These are phyloP conservation scores for Metschnikowia koreensis DNA, from an alignment of 805 yeast genomes.

Conservation along the genomic window DNA sequence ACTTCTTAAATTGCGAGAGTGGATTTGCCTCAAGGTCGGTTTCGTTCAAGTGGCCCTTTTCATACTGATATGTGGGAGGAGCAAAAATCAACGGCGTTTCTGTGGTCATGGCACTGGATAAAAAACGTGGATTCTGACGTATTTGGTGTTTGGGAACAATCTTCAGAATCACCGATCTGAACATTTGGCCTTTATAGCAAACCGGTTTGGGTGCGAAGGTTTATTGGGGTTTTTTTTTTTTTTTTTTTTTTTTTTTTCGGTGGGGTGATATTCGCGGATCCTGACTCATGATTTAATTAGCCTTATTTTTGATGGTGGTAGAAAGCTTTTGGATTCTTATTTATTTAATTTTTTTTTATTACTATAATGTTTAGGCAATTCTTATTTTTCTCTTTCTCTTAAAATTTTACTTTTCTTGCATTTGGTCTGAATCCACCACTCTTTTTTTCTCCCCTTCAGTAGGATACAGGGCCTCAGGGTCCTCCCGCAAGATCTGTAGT, in stretches of 20 bases:
- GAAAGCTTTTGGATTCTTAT: not conserved
- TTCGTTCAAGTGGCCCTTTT: constrained; percentile 58
- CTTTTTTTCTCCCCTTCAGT: too few species aligned
- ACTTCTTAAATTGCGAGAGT: constrained; percentile 69
- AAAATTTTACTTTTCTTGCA: too few species aligned
- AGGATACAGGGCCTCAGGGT: not conserved
- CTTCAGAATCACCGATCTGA: not conserved
- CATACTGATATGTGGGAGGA: constrained; percentile 86
- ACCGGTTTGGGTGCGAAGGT: not conserved
- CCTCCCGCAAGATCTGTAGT: not conserved
- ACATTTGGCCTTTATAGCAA: not conserved
- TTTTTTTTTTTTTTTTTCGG: not conserved
- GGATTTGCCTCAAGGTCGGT: constrained; percentile 58
- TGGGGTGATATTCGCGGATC: not conserved
- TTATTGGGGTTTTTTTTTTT: not conserved
- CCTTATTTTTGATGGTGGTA: too few species aligned
- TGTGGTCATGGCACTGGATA: constrained; percentile 9
- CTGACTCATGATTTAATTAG: not conserved
- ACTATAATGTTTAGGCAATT: too few species aligned
- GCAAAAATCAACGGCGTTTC: constrained; percentile 54
- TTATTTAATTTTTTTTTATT: too few species aligned
- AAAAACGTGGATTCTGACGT: not conserved
- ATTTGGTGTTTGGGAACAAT: not conserved
- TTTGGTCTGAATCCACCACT: too few species aligned
- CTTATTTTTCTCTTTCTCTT: too few species aligned